phyloP scores from a whole-genome alignment of 345 rosid genomes.

The Moricandia arvensis region DNA sequence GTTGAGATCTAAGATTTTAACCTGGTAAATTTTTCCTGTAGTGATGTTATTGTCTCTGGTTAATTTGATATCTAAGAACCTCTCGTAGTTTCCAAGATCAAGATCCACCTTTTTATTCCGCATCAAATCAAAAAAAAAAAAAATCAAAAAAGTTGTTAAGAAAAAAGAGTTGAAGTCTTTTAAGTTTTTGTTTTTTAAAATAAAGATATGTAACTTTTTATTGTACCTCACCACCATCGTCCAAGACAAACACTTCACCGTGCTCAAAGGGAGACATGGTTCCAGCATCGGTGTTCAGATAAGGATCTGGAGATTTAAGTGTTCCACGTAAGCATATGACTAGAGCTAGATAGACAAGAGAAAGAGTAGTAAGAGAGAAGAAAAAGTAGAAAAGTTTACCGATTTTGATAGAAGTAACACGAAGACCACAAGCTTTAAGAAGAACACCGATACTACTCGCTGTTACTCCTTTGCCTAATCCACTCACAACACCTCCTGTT shows the following conservation, averaged over 20 bases:
- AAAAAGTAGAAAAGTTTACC: constrained; percentile 36
- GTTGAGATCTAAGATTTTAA: constrained; percentile 27
- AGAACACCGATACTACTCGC: constrained; percentile 66
- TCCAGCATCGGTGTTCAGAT: constrained; percentile 93
- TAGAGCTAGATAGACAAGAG: background rate
- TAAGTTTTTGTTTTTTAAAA: background rate
- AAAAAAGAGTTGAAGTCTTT: background rate
- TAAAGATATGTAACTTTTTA: background rate
- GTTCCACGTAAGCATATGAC: constrained; percentile 9
- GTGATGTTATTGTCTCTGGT: constrained; percentile 78
- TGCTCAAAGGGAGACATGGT: constrained; percentile 99
- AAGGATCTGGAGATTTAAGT: constrained; percentile 65
- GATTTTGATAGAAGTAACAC: constrained; percentile 79
- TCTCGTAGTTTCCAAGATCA: constrained; percentile 85
- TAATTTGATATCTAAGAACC: constrained; percentile 64
- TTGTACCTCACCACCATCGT: constrained; percentile 96
- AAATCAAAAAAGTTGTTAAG: background rate
- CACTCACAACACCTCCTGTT: constrained; percentile 73
- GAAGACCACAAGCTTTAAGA: constrained; percentile 75
- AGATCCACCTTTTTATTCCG: constrained; percentile 56
- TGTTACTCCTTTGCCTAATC: constrained; percentile 70
- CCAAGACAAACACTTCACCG: constrained; percentile 94
- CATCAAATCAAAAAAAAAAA: constrained; percentile 3
- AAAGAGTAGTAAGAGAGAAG: background rate
- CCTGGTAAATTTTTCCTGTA: constrained; percentile 83